Evolutionary conservation across 2,329 filamentous ascomycete species (phyloP), one percentile per base, ranked within the genome.

Genomic region (Calonectria hawksworthii): DNA sequence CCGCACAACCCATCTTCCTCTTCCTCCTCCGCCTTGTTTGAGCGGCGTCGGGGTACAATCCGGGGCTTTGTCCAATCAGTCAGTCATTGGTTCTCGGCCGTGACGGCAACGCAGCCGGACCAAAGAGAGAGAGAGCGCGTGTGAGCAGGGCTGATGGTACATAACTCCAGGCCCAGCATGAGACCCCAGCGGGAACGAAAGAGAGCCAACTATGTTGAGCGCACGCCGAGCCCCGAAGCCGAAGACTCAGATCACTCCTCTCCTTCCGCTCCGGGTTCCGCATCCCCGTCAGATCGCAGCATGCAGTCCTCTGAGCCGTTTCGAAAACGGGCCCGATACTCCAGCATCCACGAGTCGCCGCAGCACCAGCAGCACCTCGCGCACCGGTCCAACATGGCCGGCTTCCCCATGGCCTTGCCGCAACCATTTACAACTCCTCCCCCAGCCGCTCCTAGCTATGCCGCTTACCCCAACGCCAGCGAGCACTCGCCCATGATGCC

Each of bases 151-250:
- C 34, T 41, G 66, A 47, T 34, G 36, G 10, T 41, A 41, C 51
- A 52, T 52, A 52, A 13, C 36, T 26, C 28, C 21, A n/a, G 32
- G 21, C 18, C 26, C 59, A 64, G 63, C 36, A 70, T 70, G 68
- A 32, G 56, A 4, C 68, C 68, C 23, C 54, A 64, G 11, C 56
- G 68, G 41, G 32, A 63, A 59, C 56, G 44, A 47, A 70, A 70
- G 56, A 56, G 68, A 23, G 56, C 68, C 30, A 47, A 50, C 26
- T 64, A 64, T 21, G 44, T 59, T 32, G 54, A 64, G 50, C 50
- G 34, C 38, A 69, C 28, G 32, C 44, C 56, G 13, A 70, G 56
- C 44, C 68, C 69, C 23, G 61, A 65, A 34, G 5, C 38, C 61
- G 61, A 65, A 34, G 5, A 38, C 38, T n/a, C 38, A 65, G 61